Evolutionary conservation across 2,329 filamentous ascomycete genomes (phyloP).

Genomic region (Talaromyces amestolkiae): DNA sequence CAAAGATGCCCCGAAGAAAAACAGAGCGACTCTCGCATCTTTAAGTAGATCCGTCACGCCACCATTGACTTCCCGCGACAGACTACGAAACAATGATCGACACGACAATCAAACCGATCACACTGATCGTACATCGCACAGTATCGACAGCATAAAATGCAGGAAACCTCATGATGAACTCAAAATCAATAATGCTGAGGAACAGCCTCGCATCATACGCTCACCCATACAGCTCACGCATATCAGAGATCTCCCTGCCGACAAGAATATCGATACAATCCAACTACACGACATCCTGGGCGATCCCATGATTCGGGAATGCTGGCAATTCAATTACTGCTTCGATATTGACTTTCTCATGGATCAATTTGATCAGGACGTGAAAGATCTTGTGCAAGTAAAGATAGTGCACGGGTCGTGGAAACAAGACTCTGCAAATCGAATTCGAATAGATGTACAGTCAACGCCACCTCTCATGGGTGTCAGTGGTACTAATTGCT

Average conservation of each 20-base stretch:
- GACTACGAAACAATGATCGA: neutral
- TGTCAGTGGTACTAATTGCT: neutral
- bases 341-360: slow-evolving; percentile 61
- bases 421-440: slow-evolving; percentile 64
- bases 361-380: slow-evolving; percentile 58
- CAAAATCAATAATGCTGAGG: neutral
- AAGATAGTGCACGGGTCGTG: slow-evolving; percentile 64
- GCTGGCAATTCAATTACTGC: slow-evolving; percentile 58
- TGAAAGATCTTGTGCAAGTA: slow-evolving; percentile 52
- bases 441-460: slow-evolving; percentile 57
- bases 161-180: neutral
- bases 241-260: slow-evolving; percentile 61
- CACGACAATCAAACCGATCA: neutral
- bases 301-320: slow-evolving; percentile 67
- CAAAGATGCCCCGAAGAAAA: neutral
- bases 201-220: slow-evolving; percentile 32
- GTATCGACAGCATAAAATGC: neutral
- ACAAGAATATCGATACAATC: slow-evolving; percentile 65
- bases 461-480: neutral
- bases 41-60: slow-evolving; percentile 33
- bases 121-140: neutral
- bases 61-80: slow-evolving; percentile 20
- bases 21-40: slow-evolving; percentile 24
- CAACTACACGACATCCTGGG: slow-evolving; percentile 66
- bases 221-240: slow-evolving; percentile 72